phyloP scores from a whole-genome alignment of 371 early-diverging fungal genomes.

The Mortierella polycephala region DNA sequence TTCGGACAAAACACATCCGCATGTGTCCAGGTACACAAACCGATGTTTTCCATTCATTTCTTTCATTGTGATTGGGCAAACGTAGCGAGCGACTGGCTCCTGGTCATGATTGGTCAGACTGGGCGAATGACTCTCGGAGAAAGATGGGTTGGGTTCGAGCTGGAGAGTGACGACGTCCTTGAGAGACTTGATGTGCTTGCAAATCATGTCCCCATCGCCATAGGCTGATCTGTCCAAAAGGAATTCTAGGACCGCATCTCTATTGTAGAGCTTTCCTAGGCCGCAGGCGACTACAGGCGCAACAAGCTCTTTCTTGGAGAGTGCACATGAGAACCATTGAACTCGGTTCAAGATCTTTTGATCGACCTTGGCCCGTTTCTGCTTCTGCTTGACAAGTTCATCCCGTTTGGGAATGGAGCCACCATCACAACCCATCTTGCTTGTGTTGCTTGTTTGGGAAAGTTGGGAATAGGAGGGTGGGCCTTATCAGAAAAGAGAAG shows the following conservation, averaged over 20 bases:
- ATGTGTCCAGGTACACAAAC: slow-evolving; percentile 81
- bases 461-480: neutral
- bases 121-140: slow-evolving; percentile 54
- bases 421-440: slow-evolving; percentile 92
- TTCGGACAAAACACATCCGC: slow-evolving; percentile 92
- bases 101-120: slow-evolving; percentile 58
- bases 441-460: slow-evolving; percentile 1
- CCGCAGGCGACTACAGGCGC: slow-evolving; percentile 84
- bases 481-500: neutral
- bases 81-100: slow-evolving; percentile 70
- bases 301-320: slow-evolving; percentile 86
- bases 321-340: slow-evolving; percentile 85
- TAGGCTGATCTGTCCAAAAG: slow-evolving; percentile 80
- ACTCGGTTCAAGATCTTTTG: slow-evolving; percentile 73
- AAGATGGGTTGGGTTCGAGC: slow-evolving; percentile 79
- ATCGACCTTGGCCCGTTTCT: slow-evolving; percentile 79
- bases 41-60: slow-evolving; percentile 94
- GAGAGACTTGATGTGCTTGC: slow-evolving; percentile 76
- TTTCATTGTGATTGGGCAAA: slow-evolving; percentile 92
- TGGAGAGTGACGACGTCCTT: slow-evolving; percentile 85
- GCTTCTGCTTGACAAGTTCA: slow-evolving; percentile 93
- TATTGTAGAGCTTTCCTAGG: slow-evolving; percentile 93
- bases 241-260: slow-evolving; percentile 87
- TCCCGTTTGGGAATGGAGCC: slow-evolving; percentile 94
- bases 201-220: slow-evolving; percentile 87